Percentiles rank a stretch among this genome's conserved stretches.
These are phyloP conservation scores for Barnettozyma hawaiiensis DNA, from an alignment of 1,139 yeast species.

Conservation along the genomic window DNA sequence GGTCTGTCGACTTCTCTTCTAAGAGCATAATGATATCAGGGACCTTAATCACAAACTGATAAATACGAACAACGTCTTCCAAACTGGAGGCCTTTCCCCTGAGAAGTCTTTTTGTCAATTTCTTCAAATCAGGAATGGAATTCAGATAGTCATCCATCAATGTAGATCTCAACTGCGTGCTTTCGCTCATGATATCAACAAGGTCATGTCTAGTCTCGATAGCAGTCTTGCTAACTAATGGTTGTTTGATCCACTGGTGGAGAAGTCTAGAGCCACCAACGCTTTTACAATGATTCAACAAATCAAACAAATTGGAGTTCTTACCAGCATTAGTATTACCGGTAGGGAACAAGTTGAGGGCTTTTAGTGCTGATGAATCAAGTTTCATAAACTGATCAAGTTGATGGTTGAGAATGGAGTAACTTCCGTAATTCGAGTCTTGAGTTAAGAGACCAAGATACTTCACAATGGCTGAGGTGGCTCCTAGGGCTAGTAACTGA, in stretches of 20 bases:
- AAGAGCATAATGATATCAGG: slow-evolving; percentile 62
- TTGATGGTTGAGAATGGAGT: slow-evolving; percentile 58
- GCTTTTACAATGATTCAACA: slow-evolving; percentile 83
- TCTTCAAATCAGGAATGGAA: slow-evolving; percentile 76
- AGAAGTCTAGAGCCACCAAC: slow-evolving; percentile 79
- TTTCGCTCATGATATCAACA: slow-evolving; percentile 68
- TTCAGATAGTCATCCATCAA: slow-evolving; percentile 64
- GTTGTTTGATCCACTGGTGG: slow-evolving; percentile 95
- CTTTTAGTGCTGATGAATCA: slow-evolving; percentile 85
- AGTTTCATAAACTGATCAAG: slow-evolving; percentile 77
- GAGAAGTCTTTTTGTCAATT: slow-evolving; percentile 61
- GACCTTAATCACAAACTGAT: slow-evolving; percentile 66
- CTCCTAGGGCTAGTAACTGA: slow-evolving; percentile 39
- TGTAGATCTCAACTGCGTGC: slow-evolving; percentile 57
- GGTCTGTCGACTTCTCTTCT: slow-evolving; percentile 30
- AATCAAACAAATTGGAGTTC: slow-evolving; percentile 67
- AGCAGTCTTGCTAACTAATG: slow-evolving; percentile 56
- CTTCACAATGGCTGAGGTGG: slow-evolving; percentile 54
- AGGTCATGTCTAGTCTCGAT: slow-evolving; percentile 67
- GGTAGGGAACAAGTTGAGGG: slow-evolving; percentile 77
- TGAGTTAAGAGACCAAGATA: slow-evolving; percentile 62
- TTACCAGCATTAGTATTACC: slow-evolving; percentile 39
- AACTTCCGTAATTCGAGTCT: slow-evolving; percentile 46
- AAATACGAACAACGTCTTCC: slow-evolving; percentile 88
- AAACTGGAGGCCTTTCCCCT: slow-evolving; percentile 44